Evolutionary conservation across 176 grass and related monocot genomes (phyloP), one percentile per base, ranked within the genome.

Genomic region (Microstegium vimineum): DNA sequence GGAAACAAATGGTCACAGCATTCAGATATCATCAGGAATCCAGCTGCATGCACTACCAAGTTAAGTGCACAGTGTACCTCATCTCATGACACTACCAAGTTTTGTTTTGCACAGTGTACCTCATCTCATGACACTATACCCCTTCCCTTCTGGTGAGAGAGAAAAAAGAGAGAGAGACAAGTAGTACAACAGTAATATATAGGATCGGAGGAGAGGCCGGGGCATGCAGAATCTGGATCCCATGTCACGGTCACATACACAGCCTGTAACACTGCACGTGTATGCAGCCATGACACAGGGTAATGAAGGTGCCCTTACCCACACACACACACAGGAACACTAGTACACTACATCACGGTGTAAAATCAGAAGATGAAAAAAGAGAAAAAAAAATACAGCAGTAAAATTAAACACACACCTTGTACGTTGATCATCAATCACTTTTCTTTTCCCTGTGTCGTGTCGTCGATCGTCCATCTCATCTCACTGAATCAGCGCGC

Each of bases 181-280:
- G 81, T 89, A 78, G 81, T 89, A 85, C 76, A 89, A 62, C 33
- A 64, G 66, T 17, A 67, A 18, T 5, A 22, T 31, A 42, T 56
- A 66, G 38, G 32, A 20, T n/a, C n/a, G 36, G 17, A 10, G 14
- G 28, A 54, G 56, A 57, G 51, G 51, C 20, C 23, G 56, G 56
- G 56, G n/a, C n/a, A n/a, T n/a, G n/a, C 56, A 60, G 10, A 26
- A 60, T 60, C 10, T 63, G 5, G 27, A 63, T 86, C 83, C 87
- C 56, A 72, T 89, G 83, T 86, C 87, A 89, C 78, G 28, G 81
- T 62, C 60, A 81, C 84, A 93, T 81, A 86, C 82, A 88, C 78
- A 30, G 26, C 32, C 83, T 79, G 65, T 73, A 73, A 33, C 60
- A 62, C 45, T 52, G n/a, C 83, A 77, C 42, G 43, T 89, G 87